A percentile compares a stretch with the other conserved stretches of the same genome.
phyloP scores from a whole-genome alignment of 306 rosid genomes.

The Quercus berberidifolia region DNA sequence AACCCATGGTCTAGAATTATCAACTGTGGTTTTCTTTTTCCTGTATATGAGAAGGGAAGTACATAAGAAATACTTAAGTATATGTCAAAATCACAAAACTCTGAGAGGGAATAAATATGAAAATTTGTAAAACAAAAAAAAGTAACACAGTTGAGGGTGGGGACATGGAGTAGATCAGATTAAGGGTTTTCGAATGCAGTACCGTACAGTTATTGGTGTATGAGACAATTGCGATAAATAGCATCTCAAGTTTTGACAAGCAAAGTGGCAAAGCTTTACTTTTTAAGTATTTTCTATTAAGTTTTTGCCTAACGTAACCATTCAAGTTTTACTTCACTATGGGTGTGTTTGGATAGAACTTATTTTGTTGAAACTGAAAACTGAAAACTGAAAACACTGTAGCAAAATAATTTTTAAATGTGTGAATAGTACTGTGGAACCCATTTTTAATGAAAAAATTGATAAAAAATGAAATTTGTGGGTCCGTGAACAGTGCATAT shows the following conservation, averaged over 20 bases:
- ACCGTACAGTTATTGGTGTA: background rate
- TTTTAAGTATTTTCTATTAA: background rate
- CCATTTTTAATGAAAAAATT: too few species aligned
- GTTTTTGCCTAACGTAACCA: background rate
- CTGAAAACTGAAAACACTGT: too few species aligned
- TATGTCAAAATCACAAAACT: background rate
- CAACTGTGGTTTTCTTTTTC: constrained; percentile 89
- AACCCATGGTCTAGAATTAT: constrained; percentile 92
- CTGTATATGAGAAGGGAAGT: constrained; percentile 36
- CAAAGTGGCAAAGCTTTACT: background rate
- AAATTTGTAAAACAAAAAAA: background rate
- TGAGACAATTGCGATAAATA: background rate
- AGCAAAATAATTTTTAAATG: too few species aligned
- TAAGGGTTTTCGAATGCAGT: background rate
- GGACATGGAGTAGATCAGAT: background rate
- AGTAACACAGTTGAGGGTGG: background rate
- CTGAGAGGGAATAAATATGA: background rate
- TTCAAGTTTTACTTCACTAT: background rate
- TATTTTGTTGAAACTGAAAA: too few species aligned
- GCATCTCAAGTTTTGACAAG: background rate
- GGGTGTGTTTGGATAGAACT: too few species aligned
- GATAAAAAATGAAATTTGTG: too few species aligned
- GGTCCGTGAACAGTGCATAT: too few species aligned
- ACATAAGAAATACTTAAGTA: background rate
- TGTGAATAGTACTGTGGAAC: too few species aligned